Evolutionary conservation across 1,284 basidiomycete genomes (phyloP).

Genomic region (Tilletia setariae): DNA sequence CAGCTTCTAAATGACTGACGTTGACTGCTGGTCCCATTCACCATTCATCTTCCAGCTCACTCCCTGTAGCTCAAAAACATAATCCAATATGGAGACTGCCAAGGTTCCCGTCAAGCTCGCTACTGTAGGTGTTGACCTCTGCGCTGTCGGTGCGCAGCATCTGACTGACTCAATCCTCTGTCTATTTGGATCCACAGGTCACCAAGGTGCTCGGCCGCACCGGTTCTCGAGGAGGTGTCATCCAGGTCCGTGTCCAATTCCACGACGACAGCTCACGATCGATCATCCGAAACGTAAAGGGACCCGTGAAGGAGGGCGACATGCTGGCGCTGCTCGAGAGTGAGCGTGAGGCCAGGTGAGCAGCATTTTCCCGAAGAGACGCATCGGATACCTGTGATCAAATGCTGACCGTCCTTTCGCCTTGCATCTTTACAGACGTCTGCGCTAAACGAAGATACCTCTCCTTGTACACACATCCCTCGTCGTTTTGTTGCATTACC

Average conservation of each 20-base stretch:
- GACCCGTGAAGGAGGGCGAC: slow-evolving; percentile 92
- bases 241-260: slow-evolving; percentile 99
- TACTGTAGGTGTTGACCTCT: neutral
- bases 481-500: too few relatives aligned
- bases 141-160: neutral
- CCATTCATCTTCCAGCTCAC: neutral
- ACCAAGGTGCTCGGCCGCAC: slow-evolving; percentile 92
- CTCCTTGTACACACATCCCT: too few relatives aligned
- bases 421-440: neutral
- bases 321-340: slow-evolving; percentile 96
- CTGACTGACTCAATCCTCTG: neutral
- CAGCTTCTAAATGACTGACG: too few relatives aligned
- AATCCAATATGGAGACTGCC: slow-evolving; percentile 18
- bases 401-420: neutral
- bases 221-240: slow-evolving; percentile 98
- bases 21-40: neutral
- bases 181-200: slow-evolving; percentile 35
- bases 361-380: slow-evolving; percentile 36
- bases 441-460: neutral
- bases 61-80: neutral
- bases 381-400: neutral
- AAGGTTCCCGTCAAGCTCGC: slow-evolving; percentile 22
- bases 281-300: slow-evolving; percentile 99
- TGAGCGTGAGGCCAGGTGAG: slow-evolving; percentile 98
- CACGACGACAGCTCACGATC: slow-evolving; percentile 94